These are phyloP conservation scores for Dipteronia sinensis DNA, from an alignment of 345 rosid genomes.

Conservation along the genomic window DNA sequence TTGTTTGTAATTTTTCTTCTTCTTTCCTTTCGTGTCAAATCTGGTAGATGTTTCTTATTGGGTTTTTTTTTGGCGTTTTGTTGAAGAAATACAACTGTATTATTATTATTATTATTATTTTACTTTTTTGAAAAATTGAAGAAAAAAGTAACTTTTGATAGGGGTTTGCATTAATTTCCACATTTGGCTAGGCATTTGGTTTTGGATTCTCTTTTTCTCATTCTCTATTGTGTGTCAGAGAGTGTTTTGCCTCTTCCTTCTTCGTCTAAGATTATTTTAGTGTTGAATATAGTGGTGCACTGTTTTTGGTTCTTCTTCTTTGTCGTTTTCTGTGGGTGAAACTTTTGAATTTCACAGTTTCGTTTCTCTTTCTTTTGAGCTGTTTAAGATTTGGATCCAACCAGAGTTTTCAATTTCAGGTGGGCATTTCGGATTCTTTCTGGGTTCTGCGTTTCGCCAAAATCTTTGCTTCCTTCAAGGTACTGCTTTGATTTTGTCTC, in stretches of 20 bases:
- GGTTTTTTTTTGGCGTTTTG: slow-evolving; percentile 20
- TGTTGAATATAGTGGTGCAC: slow-evolving; percentile 14
- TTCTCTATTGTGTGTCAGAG: slow-evolving; percentile 18
- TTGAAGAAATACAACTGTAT: neutral
- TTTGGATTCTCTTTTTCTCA: slow-evolving; percentile 36
- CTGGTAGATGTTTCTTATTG: slow-evolving; percentile 7
- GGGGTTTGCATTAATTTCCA: slow-evolving; percentile 2
- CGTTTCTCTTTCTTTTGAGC: slow-evolving; percentile 7
- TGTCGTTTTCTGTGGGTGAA: slow-evolving; percentile 30
- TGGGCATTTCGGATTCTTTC: slow-evolving; percentile 27
- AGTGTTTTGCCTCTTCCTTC: slow-evolving; percentile 22
- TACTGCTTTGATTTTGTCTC: slow-evolving; percentile 14
- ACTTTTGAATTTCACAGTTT: slow-evolving; percentile 25
- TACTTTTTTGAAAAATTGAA: neutral
- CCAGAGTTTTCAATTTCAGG: slow-evolving; percentile 18
- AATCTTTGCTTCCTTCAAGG: slow-evolving; percentile 30
- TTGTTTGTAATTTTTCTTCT: neutral
- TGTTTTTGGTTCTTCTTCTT: slow-evolving; percentile 19
- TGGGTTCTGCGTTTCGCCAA: slow-evolving; percentile 22
- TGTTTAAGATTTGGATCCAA: slow-evolving; percentile 47
- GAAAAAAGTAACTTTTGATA: neutral
- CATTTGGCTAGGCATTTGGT: slow-evolving; percentile 28
- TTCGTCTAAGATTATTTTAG: neutral
- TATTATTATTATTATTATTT: neutral
- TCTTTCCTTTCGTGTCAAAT: slow-evolving; percentile 7